phyloP scores from a whole-genome alignment of 352 stramenopile genomes.

The Pythium myriotylum region DNA sequence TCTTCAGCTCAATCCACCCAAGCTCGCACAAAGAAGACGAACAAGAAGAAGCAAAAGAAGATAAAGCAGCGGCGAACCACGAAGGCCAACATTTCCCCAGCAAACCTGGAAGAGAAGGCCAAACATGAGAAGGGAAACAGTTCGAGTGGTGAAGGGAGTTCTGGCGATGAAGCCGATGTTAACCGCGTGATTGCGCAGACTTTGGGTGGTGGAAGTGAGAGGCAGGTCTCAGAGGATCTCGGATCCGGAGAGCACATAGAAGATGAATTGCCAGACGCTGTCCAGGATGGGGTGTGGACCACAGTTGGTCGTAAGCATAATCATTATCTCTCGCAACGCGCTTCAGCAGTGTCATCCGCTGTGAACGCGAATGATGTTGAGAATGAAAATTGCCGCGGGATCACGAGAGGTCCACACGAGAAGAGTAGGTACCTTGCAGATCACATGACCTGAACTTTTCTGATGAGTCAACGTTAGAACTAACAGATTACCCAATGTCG shows the following conservation, averaged over 20 bases:
- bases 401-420: no score
- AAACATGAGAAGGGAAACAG: constrained; percentile 27
- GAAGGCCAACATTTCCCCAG: constrained; percentile 20
- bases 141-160: constrained; percentile 27
- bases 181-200: no score
- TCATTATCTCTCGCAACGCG: constrained; percentile 26
- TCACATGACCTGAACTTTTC: no score
- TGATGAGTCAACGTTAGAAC: no score
- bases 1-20: constrained; percentile 12
- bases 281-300: constrained; percentile 51
- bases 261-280: constrained; percentile 1
- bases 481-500: no score
- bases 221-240: no score
- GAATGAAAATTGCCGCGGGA: background rate
- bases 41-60: constrained; percentile 81
- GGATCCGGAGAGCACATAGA: constrained; percentile 2
- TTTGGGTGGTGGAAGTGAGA: background rate
- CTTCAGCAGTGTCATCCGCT: constrained; percentile 9
- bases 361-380: background rate
- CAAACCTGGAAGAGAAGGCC: constrained; percentile 5
- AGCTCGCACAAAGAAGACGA: constrained; percentile 23
- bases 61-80: constrained; percentile 55
- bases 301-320: constrained; percentile 77
- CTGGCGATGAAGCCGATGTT: constrained; percentile 22
- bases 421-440: no score